Conservation (phyloP, 2,329 filamentous ascomycete genomes). For the Cytospora piceicola region DNA sequence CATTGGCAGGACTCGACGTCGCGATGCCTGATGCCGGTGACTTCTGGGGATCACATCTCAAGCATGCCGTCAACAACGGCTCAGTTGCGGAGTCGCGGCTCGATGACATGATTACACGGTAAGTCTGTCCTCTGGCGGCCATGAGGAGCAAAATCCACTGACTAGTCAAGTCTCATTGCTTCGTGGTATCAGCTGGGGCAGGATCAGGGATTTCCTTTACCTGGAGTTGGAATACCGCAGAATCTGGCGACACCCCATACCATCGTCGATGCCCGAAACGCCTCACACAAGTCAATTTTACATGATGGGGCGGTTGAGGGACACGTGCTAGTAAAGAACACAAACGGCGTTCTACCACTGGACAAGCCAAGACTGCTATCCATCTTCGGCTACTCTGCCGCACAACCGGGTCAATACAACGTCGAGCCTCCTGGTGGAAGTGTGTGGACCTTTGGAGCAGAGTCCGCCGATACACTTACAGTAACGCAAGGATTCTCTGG, state of each 20-base stretch:
- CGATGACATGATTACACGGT: slow-evolving; percentile 54
- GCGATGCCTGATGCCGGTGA: slow-evolving; percentile 60
- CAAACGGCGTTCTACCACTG: slow-evolving; percentile 58
- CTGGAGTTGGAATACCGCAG: slow-evolving; percentile 56
- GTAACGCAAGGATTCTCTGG: slow-evolving; percentile 39
- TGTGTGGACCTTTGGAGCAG: slow-evolving; percentile 47
- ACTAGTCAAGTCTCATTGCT: slow-evolving; percentile 48
- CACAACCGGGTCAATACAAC: slow-evolving; percentile 48
- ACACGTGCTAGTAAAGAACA: slow-evolving; percentile 68
- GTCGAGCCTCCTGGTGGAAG: slow-evolving; percentile 38
- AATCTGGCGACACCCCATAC: slow-evolving; percentile 54
- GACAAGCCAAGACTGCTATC: slow-evolving; percentile 55
- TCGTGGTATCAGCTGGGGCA: slow-evolving; percentile 62
- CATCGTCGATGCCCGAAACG: slow-evolving; percentile 59
- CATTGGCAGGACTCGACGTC: slow-evolving; percentile 72
- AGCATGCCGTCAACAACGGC: slow-evolving; percentile 62
- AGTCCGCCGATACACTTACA: slow-evolving; percentile 42
- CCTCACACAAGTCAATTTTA: slow-evolving; percentile 45
- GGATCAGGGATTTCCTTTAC: slow-evolving; percentile 49
- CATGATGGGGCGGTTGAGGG: slow-evolving; percentile 64
- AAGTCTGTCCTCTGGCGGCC: background rate
- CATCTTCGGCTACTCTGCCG: slow-evolving; percentile 65
- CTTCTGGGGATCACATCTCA: slow-evolving; percentile 58
- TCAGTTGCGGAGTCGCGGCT: slow-evolving; percentile 59
- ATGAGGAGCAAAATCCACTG: background rate